Evolutionary conservation across 768 basidiomycete genomes (phyloP).

Genomic region (Lactarius indigo): DNA sequence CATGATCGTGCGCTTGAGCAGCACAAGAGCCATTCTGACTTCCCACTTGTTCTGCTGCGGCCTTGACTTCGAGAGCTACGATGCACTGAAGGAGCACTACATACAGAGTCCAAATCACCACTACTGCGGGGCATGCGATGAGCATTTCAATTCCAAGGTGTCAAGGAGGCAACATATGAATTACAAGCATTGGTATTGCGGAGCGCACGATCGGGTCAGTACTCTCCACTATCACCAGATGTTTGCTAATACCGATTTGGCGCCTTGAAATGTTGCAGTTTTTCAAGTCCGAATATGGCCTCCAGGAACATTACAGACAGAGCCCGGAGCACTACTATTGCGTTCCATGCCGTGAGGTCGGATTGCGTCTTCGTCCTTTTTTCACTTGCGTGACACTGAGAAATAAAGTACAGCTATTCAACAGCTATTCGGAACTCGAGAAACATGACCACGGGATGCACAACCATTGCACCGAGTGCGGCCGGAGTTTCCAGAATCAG

Average conservation of each 20-base stretch:
- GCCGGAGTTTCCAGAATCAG: slow-evolving; percentile 40
- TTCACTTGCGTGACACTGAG: not conserved
- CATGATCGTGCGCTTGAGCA: slow-evolving; percentile 27
- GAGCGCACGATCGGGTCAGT: not conserved
- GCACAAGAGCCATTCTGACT: slow-evolving; percentile 29
- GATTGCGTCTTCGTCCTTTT: not conserved
- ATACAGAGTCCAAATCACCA: not conserved
- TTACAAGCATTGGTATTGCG: slow-evolving; percentile 5
- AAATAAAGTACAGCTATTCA: not conserved
- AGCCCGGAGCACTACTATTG: not conserved
- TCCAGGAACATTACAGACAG: slow-evolving; percentile 45
- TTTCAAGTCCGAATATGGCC: slow-evolving; percentile 39
- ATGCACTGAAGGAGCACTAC: not conserved
- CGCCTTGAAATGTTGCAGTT: slow-evolving; percentile 22
- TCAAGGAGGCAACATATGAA: not conserved
- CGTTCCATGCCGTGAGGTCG: not conserved
- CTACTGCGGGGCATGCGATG: slow-evolving; percentile 1
- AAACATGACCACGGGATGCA: slow-evolving; percentile 27
- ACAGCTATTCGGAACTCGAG: not conserved
- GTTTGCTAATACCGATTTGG: not conserved
- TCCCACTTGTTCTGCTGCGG: slow-evolving; percentile 50
- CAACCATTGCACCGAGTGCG: slow-evolving; percentile 45
- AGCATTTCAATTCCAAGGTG: not conserved
- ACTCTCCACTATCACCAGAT: slow-evolving; percentile 7
- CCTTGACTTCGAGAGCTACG: slow-evolving; percentile 38